Conservation (phyloP, 2,329 filamentous ascomycete genomes). For the Arthrobotrys sphaeroides region DNA sequence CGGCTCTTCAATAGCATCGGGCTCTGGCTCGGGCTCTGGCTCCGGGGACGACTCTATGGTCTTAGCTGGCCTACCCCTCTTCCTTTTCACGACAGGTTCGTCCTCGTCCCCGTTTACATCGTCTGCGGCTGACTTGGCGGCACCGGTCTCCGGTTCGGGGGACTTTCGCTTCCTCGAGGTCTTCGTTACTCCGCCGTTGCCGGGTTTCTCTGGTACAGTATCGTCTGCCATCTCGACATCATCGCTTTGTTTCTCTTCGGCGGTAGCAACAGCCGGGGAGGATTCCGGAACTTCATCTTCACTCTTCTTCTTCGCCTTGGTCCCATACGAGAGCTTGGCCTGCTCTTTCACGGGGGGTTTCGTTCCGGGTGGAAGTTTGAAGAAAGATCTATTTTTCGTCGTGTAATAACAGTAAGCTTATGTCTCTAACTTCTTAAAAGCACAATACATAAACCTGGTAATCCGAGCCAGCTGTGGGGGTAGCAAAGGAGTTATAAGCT, state of each 20-base stretch:
- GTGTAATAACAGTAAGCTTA: not conserved
- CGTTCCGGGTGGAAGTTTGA: constrained; percentile 56
- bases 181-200: constrained; percentile 18
- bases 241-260: constrained; percentile 28
- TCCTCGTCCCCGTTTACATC: constrained; percentile 47
- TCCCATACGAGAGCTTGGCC: constrained; percentile 49
- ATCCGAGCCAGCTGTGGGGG: not conserved
- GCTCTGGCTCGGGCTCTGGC: constrained; percentile 15
- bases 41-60: constrained; percentile 38
- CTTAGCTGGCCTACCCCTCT: constrained; percentile 14
- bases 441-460: not conserved
- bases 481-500: constrained; percentile 9
- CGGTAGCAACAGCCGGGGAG: not conserved
- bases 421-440: not conserved
- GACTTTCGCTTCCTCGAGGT: constrained; percentile 50
- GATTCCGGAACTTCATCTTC: constrained; percentile 13
- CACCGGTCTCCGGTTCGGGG: constrained; percentile 26
- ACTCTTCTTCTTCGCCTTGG: constrained; percentile 46
- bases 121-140: constrained; percentile 5
- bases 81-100: constrained; percentile 47
- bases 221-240: constrained; percentile 54
- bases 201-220: constrained; percentile 18
- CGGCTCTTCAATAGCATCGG: constrained; percentile 31
- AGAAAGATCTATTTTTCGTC: constrained; percentile 47
- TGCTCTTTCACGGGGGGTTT: constrained; percentile 56